Evolutionary conservation across 1,139 yeast species (phyloP).

Genomic region (Taiozyma sp.): DNA sequence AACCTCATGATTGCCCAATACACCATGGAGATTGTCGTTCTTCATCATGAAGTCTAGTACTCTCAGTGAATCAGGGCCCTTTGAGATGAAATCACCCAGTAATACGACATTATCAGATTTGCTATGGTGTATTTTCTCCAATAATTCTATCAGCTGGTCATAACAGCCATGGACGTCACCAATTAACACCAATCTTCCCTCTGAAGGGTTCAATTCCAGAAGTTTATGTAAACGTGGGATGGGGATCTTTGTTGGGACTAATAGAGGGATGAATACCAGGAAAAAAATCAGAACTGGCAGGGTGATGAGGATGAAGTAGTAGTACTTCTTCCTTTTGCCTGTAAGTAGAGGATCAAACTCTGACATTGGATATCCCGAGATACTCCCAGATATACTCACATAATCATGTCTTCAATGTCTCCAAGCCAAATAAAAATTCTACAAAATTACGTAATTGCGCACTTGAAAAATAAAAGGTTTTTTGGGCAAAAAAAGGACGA

Average conservation of each 20-base stretch:
- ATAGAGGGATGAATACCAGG: background rate
- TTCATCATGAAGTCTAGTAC: conserved; percentile 58
- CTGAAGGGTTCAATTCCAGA: background rate
- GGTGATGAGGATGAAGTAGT: background rate
- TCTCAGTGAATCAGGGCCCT: conserved; percentile 73
- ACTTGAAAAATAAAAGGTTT: background rate
- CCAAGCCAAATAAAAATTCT: too few species aligned
- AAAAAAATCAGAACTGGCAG: background rate
- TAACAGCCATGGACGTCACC: conserved; percentile 91
- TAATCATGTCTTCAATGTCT: too few species aligned
- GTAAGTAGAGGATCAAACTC: background rate
- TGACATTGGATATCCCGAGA: background rate
- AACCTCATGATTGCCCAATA: conserved; percentile 87
- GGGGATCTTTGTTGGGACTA: background rate
- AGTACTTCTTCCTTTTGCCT: background rate
- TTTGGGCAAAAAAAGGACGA: too few species aligned
- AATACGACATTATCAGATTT: conserved; percentile 57
- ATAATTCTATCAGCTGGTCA: conserved; percentile 45
- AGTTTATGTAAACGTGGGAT: background rate
- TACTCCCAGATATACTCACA: too few species aligned
- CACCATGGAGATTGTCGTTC: conserved; percentile 50
- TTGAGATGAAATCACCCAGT: conserved; percentile 81
- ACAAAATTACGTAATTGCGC: background rate
- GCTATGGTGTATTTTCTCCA: conserved; percentile 38
- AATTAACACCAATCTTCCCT: conserved; percentile 53